These are phyloP conservation scores for Boletales sp. DNA, from an alignment of 768 basidiomycete species.

Conservation along the genomic window DNA sequence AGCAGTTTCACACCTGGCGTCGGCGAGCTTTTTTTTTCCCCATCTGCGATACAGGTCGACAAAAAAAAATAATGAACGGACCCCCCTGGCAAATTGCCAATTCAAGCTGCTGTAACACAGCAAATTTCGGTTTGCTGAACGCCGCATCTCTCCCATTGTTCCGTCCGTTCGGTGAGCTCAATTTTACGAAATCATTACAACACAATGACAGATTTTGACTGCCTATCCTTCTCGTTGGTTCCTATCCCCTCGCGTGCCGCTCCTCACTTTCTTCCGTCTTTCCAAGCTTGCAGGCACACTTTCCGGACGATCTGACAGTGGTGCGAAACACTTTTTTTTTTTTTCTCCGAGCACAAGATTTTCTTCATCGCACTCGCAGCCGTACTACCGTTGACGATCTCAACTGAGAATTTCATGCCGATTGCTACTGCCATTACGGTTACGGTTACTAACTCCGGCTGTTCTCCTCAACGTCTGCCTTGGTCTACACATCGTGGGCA, in stretches of 20 bases:
- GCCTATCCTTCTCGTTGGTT: conserved; percentile 10
- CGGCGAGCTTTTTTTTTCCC: not conserved
- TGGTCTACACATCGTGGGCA: conserved; percentile 31
- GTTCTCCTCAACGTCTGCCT: conserved; percentile 3
- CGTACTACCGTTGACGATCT: conserved; percentile 21
- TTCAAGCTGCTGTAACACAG: conserved; percentile 12
- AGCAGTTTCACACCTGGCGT: not conserved
- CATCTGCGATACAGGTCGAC: conserved; percentile 6
- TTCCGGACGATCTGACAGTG: not conserved
- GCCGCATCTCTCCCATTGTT: conserved; percentile 16
- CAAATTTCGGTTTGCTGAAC: conserved; percentile 10
- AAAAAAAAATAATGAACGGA: conserved; percentile 4
- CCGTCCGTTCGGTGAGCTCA: conserved; percentile 19
- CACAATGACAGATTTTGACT: conserved; percentile 18
- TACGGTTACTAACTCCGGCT: not conserved
- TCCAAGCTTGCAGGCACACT: not conserved
- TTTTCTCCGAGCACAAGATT: conserved; percentile 1
- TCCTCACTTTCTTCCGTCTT: conserved; percentile 3
- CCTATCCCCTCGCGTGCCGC: conserved; percentile 1
- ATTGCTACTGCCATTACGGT: not conserved
- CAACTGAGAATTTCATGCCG: conserved; percentile 13
- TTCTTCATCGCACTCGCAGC: conserved; percentile 9
- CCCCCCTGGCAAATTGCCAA: conserved; percentile 17
- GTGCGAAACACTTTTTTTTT: not conserved
- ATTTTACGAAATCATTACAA: conserved; percentile 34